Conservation (phyloP, 345 rosid genomes). For the Lepidium africanum region DNA sequence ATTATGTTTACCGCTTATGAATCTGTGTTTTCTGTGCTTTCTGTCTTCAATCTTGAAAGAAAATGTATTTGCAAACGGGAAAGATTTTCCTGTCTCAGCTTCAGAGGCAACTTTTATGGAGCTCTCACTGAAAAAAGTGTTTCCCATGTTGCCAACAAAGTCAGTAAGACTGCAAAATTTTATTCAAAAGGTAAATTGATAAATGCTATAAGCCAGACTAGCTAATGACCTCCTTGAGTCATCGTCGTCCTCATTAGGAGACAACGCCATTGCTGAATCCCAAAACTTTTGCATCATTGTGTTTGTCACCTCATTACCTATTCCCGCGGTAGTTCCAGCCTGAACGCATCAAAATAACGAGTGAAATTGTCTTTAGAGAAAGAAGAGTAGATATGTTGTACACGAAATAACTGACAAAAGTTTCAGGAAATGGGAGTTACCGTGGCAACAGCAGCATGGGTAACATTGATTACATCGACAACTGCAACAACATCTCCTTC, state of each 20-base stretch:
- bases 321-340: conserved; percentile 74
- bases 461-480: conserved; percentile 79
- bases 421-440: conserved; percentile 36
- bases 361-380: background rate
- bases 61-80: conserved; percentile 48
- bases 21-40: conserved; percentile 85
- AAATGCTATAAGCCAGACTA: conserved; percentile 1
- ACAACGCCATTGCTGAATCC: conserved; percentile 90
- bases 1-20: conserved; percentile 57
- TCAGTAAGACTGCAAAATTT: background rate
- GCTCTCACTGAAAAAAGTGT: conserved; percentile 54
- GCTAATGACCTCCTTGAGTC: conserved; percentile 63
- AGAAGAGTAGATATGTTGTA: background rate
- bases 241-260: conserved; percentile 78
- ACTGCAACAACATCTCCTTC: conserved; percentile 81
- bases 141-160: background rate
- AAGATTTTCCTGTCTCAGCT: conserved; percentile 60
- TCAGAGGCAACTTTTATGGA: conserved; percentile 80
- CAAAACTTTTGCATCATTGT: conserved; percentile 97
- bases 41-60: conserved; percentile 84
- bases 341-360: conserved; percentile 15
- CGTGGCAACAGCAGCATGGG: conserved; percentile 96
- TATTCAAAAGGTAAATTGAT: conserved; percentile 4
- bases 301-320: conserved; percentile 64
- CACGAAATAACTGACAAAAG: background rate